Evolutionary conservation across 1,284 basidiomycete species (phyloP).

Genomic region (Cutaneotrichosporon cutaneum): DNA sequence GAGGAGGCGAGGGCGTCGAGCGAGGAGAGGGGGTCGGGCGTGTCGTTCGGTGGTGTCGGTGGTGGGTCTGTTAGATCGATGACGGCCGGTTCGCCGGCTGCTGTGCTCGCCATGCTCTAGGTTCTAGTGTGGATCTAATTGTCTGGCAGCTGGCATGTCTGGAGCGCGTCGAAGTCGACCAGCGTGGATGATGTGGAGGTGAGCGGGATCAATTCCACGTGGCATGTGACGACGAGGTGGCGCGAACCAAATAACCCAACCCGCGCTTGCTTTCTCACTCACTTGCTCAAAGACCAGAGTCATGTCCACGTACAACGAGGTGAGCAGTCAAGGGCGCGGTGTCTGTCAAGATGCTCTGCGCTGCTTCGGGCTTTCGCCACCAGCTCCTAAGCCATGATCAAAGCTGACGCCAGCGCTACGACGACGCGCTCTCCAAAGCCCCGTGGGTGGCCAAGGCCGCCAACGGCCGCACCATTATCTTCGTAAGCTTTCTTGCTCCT

Average conservation of each 20-base stretch:
- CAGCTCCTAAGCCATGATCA: no score
- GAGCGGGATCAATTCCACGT: constrained; percentile 5
- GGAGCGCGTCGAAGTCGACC: background rate
- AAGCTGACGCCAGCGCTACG: constrained; percentile 19
- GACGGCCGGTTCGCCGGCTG: constrained; percentile 6
- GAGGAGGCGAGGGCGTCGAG: constrained; percentile 40
- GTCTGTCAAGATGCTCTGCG: no score
- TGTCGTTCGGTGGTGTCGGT: constrained; percentile 1
- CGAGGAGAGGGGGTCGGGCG: constrained; percentile 27
- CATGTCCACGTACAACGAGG: constrained; percentile 28
- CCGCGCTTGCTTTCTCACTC: background rate
- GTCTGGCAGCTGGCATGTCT: no score
- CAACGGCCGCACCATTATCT: constrained; percentile 24
- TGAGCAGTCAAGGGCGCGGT: background rate
- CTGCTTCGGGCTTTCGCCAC: no score
- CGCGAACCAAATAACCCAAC: constrained; percentile 17
- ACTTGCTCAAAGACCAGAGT: background rate
- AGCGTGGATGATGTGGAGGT: background rate
- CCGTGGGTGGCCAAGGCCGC: constrained; percentile 35
- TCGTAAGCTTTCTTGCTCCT: constrained; percentile 18
- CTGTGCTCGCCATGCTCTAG: constrained; percentile 18
- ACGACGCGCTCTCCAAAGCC: constrained; percentile 28
- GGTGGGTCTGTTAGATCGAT: constrained; percentile 16
- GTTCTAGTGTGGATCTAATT: background rate
- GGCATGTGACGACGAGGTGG: background rate